Percentiles rank a stretch among this genome's conserved stretches.
Conservation (phyloP, 805 yeast genomes). For the Nakazawaea ambrosiae region DNA sequence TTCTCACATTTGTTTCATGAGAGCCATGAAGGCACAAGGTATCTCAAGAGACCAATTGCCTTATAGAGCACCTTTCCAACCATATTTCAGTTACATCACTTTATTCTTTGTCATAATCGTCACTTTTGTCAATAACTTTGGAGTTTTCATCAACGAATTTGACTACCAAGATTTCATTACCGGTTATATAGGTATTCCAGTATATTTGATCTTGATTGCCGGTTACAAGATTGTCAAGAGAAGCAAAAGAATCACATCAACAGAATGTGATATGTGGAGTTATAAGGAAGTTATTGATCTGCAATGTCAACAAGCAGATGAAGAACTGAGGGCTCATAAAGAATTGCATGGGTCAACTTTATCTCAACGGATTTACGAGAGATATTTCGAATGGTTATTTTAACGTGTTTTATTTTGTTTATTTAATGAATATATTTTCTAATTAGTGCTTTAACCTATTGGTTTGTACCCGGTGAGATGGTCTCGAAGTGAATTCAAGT, state of each 20-base stretch:
- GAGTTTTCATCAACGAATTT: conserved; percentile 39
- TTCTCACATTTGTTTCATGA: conserved; percentile 37
- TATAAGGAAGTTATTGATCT: conserved; percentile 49
- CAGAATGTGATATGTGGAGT: conserved; percentile 55
- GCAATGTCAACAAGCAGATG: conserved; percentile 20
- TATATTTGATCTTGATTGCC: conserved; percentile 42
- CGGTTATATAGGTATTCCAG: conserved; percentile 60
- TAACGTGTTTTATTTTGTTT: not conserved
- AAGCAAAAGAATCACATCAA: conserved; percentile 40
- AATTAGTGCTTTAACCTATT: no score
- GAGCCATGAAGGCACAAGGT: conserved; percentile 37
- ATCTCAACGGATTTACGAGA: not conserved
- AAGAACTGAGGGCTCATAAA: conserved; percentile 12
- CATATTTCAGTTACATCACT: conserved; percentile 37
- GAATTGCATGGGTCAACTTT: not conserved
- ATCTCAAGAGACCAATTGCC: conserved; percentile 31
- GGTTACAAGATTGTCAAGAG: conserved; percentile 54
- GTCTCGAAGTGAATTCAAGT: not conserved
- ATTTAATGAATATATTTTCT: no score
- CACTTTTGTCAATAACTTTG: conserved; percentile 33
- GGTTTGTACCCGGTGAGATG: not conserved
- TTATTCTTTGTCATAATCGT: conserved; percentile 27
- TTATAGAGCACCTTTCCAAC: conserved; percentile 38
- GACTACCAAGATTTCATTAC: conserved; percentile 54
- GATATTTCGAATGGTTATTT: conserved; percentile 7